Evolutionary conservation across 208 protist genomes (phyloP).

Genomic region (Leishmania gerbilli): DNA sequence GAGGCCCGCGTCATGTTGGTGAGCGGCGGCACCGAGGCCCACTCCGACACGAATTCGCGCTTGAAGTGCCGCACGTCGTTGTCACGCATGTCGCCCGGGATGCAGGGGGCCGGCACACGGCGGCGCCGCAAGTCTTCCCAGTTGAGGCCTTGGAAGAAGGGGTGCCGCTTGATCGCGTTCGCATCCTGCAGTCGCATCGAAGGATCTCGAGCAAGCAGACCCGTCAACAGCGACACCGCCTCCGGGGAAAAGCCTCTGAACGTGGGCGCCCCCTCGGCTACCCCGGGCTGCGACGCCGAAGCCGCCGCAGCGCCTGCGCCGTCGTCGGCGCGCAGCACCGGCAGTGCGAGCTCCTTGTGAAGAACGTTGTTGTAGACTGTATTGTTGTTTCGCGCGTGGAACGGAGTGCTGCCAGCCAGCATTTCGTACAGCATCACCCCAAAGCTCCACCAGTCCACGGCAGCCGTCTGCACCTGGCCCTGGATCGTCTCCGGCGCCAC

Average conservation of each 20-base stretch:
- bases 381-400: slow-evolving; percentile 88
- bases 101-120: slow-evolving; percentile 46
- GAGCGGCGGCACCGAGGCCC: slow-evolving; percentile 59
- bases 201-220: slow-evolving; percentile 58
- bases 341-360: slow-evolving; percentile 47
- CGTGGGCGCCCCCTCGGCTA: slow-evolving; percentile 7
- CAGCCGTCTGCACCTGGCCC: slow-evolving; percentile 87
- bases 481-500: slow-evolving; percentile 92
- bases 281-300: not conserved
- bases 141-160: slow-evolving; percentile 72
- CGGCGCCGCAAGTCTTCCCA: slow-evolving; percentile 64
- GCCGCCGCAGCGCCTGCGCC: slow-evolving; percentile 3
- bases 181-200: slow-evolving; percentile 45
- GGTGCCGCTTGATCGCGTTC: slow-evolving; percentile 53
- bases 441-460: slow-evolving; percentile 97
- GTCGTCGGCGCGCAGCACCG: slow-evolving; percentile 14
- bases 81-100: slow-evolving; percentile 33
- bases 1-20: slow-evolving; percentile 49
- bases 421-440: slow-evolving; percentile 97
- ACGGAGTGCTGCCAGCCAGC: slow-evolving; percentile 89
- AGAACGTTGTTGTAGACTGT: slow-evolving; percentile 83
- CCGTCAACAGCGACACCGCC: slow-evolving; percentile 58
- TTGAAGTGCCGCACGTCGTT: slow-evolving; percentile 82
- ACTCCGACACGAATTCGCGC: slow-evolving; percentile 76
- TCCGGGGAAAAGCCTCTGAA: slow-evolving; percentile 53